Evolutionary conservation across 331 rosid species (phyloP).

Genomic region (Phaseolus coccineus): DNA sequence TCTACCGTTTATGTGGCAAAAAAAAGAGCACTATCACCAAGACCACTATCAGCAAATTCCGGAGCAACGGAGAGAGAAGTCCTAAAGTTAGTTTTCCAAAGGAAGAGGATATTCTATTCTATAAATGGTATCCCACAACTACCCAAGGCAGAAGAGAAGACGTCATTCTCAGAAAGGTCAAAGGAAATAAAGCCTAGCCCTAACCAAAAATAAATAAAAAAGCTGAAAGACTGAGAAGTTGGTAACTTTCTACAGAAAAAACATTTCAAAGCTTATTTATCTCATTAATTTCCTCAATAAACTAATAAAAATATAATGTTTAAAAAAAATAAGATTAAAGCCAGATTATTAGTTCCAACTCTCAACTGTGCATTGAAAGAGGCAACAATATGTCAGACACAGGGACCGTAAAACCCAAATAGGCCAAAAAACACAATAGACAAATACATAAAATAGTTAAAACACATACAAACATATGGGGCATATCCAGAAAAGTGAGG

Average conservation of each 20-base stretch:
- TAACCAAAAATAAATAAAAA: neutral
- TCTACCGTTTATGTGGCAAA: neutral
- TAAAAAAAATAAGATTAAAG: neutral
- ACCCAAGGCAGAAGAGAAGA: neutral
- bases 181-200: conserved; percentile 14
- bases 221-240: neutral
- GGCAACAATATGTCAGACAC: conserved; percentile 2
- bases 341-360: neutral
- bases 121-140: neutral
- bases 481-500: no score
- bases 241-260: neutral
- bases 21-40: neutral
- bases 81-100: neutral
- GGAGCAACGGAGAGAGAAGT: neutral
- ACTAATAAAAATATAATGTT: neutral
- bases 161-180: neutral
- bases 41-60: neutral
- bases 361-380: neutral
- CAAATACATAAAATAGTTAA: neutral
- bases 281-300: neutral
- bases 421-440: conserved; percentile 6
- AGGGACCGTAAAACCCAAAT: conserved; percentile 3
- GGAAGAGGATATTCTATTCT: conserved; percentile 5
- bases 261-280: conserved; percentile 24
- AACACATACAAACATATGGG: neutral